These are phyloP conservation scores for Selaginella tamariscina DNA, from an alignment of 75 land plant genomes.

Conservation along the genomic window DNA sequence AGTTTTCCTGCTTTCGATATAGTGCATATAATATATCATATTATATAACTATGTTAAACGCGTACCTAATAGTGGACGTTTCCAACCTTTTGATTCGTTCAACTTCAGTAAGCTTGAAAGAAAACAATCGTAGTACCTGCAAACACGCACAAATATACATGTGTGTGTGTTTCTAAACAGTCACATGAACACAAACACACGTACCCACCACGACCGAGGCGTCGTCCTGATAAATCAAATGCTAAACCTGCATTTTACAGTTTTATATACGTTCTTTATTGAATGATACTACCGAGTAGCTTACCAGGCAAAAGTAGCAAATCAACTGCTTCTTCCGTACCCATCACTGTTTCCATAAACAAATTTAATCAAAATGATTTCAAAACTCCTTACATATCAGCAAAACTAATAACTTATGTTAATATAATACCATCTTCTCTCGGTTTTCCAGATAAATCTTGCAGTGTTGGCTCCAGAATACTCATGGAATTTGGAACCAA, in stretches of 20 bases:
- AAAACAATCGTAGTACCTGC: constrained; percentile 75
- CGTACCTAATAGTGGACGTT: constrained; percentile 66
- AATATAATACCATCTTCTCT: constrained; percentile 62
- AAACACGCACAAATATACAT: background rate
- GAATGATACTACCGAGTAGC: no score
- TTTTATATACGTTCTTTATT: background rate
- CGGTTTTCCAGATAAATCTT: constrained; percentile 45
- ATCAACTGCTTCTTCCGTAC: constrained; percentile 59
- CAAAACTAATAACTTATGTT: constrained; percentile 1
- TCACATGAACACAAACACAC: background rate
- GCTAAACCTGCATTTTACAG: constrained; percentile 50
- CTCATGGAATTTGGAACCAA: constrained; percentile 75
- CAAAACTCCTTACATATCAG: background rate
- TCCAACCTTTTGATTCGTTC: constrained; percentile 53
- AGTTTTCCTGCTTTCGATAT: background rate
- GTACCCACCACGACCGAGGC: constrained; percentile 82
- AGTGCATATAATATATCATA: no score
- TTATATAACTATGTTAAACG: background rate
- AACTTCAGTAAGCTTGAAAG: constrained; percentile 51
- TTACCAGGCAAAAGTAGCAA: constrained; percentile 74
- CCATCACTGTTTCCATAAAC: constrained; percentile 47
- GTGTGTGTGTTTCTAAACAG: background rate
- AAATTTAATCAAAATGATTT: background rate
- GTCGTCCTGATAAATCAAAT: constrained; percentile 69
- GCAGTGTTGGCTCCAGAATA: constrained; percentile 68